These are phyloP conservation scores for Kwoniella sp. DNA, from an alignment of 768 basidiomycete genomes.

Conservation along the genomic window DNA sequence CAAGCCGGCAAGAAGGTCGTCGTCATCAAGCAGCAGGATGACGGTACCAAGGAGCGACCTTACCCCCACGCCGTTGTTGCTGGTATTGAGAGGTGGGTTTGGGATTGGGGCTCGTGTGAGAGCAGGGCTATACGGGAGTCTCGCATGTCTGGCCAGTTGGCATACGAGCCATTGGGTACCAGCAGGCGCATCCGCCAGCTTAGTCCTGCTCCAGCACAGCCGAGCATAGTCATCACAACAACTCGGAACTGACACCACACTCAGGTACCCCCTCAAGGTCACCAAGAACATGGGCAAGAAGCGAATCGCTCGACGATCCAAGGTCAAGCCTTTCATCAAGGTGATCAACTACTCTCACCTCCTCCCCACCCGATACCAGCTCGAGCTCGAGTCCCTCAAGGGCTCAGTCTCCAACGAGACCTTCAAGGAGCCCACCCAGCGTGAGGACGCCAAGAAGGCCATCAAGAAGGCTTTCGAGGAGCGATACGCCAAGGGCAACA, in stretches of 20 bases:
- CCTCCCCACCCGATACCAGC: conserved; percentile 97
- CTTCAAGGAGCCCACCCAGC: conserved; percentile 95
- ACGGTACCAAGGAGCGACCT: conserved; percentile 90
- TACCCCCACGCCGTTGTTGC: conserved; percentile 99
- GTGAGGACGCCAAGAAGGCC: conserved; percentile 89
- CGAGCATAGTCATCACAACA: too few species aligned
- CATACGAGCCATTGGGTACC: background rate
- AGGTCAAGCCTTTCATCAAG: conserved; percentile 99
- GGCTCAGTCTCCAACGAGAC: conserved; percentile 76
- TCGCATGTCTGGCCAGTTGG: too few species aligned
- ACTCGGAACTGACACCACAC: too few species aligned
- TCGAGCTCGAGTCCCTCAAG: conserved; percentile 94
- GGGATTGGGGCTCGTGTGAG: background rate
- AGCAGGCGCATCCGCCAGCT: too few species aligned
- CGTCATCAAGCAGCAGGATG: conserved; percentile 94
- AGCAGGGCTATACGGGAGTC: too few species aligned
- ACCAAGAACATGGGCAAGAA: conserved; percentile 96
- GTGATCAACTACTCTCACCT: conserved; percentile 98
- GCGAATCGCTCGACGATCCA: conserved; percentile 83
- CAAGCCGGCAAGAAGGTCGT: conserved; percentile 99
- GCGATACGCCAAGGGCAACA: conserved; percentile 86
- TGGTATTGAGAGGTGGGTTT: conserved; percentile 73
- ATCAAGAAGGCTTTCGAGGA: conserved; percentile 97
- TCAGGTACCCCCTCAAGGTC: conserved; percentile 89
- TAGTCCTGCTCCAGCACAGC: too few species aligned